Base-by-base conservation (phyloP, 176 grass and related monocot species). In the bread wheat (Triticum aestivum) region DNA sequence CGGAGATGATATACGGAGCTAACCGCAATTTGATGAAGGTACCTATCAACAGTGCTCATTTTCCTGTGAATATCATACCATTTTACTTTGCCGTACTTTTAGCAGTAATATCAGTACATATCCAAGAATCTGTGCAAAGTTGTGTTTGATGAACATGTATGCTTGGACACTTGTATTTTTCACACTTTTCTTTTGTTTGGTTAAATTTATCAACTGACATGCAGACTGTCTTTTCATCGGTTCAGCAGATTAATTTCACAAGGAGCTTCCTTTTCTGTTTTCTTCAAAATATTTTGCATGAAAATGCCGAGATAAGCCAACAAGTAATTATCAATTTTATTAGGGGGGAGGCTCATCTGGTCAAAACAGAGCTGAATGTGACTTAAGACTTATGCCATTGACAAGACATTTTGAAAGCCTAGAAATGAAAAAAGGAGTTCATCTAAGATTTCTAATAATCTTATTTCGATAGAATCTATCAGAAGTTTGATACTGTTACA, bases 21-120 rank as follows among this genome's bases (percentile, higher is more conserved):
- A 94, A 94, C 77, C 87, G 88, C 62, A 95, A 94, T 92, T 88
- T 98, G 82, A 75, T 78, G 68, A 98, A 98, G 96, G 96, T 98
- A 61, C 21, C 26, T 45, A 79, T 75, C 52, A 49, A 4, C 61
- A 35, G 2, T 66, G 67, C 23, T 87, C 61, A 66, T n/a, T 83
- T 65, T 79, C 21, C 6, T 74, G 1, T 68, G 37, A 49, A 47
- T 61, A 52, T 9, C 1, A 73, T 76, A 21, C 32, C 17, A 45
- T 51, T 73, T 74, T 35, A 52, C 79, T 49, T 51, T 47, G 11
- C 44, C 11, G 11, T 78, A 56, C 45, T 7, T 24, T 27, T 61
- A 67, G n/a, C 65, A 69, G 5, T 12, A 18, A 13, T 20, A 18
- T 68, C 61, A 34, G 27, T 21, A 47, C 12, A 45, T 75, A 79